Evolutionary conservation across 441 rosid species (phyloP), one percentile per base, ranked within the genome.

Genomic region (Raphanus hybrid): DNA sequence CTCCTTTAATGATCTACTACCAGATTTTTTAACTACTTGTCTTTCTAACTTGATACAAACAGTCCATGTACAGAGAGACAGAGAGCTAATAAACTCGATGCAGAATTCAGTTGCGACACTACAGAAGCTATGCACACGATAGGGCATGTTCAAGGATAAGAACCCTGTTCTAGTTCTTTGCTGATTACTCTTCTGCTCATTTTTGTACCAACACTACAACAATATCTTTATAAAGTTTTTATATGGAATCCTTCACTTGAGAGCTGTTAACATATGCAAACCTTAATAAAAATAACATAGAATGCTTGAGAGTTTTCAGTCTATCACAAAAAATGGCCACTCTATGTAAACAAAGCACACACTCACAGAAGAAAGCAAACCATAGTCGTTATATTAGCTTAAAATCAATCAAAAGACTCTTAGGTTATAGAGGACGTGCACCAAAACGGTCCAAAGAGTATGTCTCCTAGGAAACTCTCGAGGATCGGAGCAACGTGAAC

Each of bases 41-140:
- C 32, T 27, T 27, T 27, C 32, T 27, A 4, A 27, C 32, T 27
- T 27, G 32, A 27, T 27, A 27, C 32, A 27, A 27, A 27, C 34
- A 29, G 34, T 90, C 83, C 8, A 93, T 95, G 99, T 90, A 83
- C 84, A 88, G 89, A 91, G 89, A 92, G 99, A 95, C 75, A 80
- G 85, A 14, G 93, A 95, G 84, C 85, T 90, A 27, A 95, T 91
- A 27, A 95, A 95, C 73, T 67, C 82, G 11, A 91, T 96, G 98
- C 98, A 96, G 87, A 98, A 92, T 82, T 86, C 98, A 2, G 71
- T 85, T 43, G 92, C 85, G 3, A 87, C 88, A 48, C 85, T 96
- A 54, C 87, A 84, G 84, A 92, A 92, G 70, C 78, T 96, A 62
- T 92, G 97, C 87, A 82, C 84, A 52, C 87, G 98, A 77, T 90